These are phyloP conservation scores for Calonectria naviculata DNA, from an alignment of 2,329 filamentous ascomycete genomes.

Conservation along the genomic window DNA sequence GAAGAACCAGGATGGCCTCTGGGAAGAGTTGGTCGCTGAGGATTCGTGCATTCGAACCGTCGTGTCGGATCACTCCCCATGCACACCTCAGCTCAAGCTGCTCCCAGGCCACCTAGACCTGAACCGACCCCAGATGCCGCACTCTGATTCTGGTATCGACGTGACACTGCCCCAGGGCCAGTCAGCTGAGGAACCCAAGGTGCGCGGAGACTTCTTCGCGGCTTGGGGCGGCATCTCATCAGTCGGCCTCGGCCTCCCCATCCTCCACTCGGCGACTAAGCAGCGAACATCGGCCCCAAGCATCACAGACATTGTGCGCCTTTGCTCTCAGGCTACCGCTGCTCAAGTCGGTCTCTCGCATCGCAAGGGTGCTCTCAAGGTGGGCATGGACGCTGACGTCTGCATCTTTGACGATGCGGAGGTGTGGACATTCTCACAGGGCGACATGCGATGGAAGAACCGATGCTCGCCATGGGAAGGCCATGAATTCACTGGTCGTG, in stretches of 20 bases:
- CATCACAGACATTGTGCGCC: conserved; percentile 84
- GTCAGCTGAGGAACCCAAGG: conserved; percentile 43
- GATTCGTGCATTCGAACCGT: conserved; percentile 91
- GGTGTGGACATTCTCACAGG: conserved; percentile 77
- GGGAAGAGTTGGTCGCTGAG: conserved; percentile 78
- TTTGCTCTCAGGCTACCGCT: conserved; percentile 89
- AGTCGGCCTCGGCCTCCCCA: conserved; percentile 91
- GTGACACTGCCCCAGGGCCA: conserved; percentile 49
- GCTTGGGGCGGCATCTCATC: conserved; percentile 98
- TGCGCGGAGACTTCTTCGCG: conserved; percentile 87
- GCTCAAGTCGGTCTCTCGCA: conserved; percentile 86
- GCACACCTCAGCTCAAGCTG: conserved; percentile 93
- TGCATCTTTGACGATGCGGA: conserved; percentile 91
- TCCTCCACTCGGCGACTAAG: conserved; percentile 83
- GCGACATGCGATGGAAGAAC: conserved; percentile 94
- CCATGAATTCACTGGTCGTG: conserved; percentile 79
- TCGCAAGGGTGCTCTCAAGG: conserved; percentile 79
- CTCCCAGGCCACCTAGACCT: conserved; percentile 73
- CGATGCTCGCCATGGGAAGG: conserved; percentile 93
- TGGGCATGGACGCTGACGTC: conserved; percentile 89
- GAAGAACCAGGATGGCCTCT: conserved; percentile 85
- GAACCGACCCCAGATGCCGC: conserved; percentile 50
- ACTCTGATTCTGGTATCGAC: conserved; percentile 66
- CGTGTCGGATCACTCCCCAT: conserved; percentile 95
- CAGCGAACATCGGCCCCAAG: conserved; percentile 64